Base-by-base conservation (phyloP, 768 basidiomycete genomes). In the Sarcomyxa edulis region DNA sequence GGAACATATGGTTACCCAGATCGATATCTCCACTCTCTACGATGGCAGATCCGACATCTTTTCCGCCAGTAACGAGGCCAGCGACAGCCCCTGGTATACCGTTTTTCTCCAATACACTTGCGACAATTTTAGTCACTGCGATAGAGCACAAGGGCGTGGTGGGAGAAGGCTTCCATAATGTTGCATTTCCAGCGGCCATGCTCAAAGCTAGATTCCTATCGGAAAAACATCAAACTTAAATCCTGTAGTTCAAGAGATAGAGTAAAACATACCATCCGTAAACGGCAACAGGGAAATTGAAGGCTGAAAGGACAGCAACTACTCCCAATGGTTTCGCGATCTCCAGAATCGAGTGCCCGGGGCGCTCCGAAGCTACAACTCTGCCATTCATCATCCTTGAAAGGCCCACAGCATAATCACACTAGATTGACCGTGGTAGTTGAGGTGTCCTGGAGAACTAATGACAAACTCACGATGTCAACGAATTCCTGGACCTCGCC, bases 401-500 rank as follows among this genome's bases (percentile, higher is more conserved):
- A 28, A 96, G 65, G 10, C 93, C 93, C 14, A 90, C 80, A n/a
- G 78, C 93, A 60, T 92, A 95, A 60, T 96, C 93, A 48, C 91
- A 94, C 92, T 94, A 38, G 40, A 24, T 32, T 32, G 15, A 44
- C 22, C 24, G 21, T 29, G 39, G 46, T 37, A 42, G 44, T 48
- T 22, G 37, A 18, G 35, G 7, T 21, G 26, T 8, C 26, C 4
- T 5, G 19, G 20, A 16, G 16, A 34, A 2, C 4, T 27, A 5
- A 21, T 15, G 23, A 23, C 34, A 36, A 10, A 68, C 86, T 54
- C 56, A 96, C 90, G 47, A 95, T 90, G 54, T 96, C 93, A 42
- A 96, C 76, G 52, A 94, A 91, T 63, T 95, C 92, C 55, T 94
- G 90, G 9, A 97, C 91, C 64, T 96, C 92, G 11, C 94, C 94